Percentiles rank a stretch among this genome's conserved stretches.
These are phyloP conservation scores for Isatis lusitanica DNA, from an alignment of 441 rosid genomes.

Conservation along the genomic window DNA sequence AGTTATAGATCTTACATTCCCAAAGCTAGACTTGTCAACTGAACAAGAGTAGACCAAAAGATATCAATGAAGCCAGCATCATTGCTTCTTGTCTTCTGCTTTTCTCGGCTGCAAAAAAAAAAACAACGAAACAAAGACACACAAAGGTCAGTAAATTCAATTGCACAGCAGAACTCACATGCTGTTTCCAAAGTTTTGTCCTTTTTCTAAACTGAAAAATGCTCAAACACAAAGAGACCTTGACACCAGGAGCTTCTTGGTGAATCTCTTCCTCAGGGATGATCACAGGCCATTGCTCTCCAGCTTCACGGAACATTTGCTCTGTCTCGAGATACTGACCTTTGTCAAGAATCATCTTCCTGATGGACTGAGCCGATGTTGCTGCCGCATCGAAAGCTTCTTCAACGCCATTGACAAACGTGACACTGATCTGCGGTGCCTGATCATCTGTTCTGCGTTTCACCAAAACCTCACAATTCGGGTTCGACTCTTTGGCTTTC, in stretches of 20 bases:
- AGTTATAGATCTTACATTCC: not conserved
- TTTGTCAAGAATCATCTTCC: conserved; percentile 79
- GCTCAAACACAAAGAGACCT: conserved; percentile 44
- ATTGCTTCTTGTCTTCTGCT: conserved; percentile 63
- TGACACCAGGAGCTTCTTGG: conserved; percentile 66
- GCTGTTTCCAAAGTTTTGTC: not conserved
- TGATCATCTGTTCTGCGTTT: conserved; percentile 89
- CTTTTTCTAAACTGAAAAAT: not conserved
- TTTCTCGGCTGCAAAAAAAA: conserved; percentile 55
- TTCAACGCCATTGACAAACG: conserved; percentile 84
- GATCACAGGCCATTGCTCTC: conserved; percentile 86
- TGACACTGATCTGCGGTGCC: conserved; percentile 78
- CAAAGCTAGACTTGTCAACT: not conserved
- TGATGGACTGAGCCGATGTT: conserved; percentile 70
- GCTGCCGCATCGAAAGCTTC: conserved; percentile 75
- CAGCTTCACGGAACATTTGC: conserved; percentile 93
- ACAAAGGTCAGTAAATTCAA: not conserved
- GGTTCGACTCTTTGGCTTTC: conserved; percentile 87
- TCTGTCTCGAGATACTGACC: conserved; percentile 83
- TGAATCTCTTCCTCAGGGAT: conserved; percentile 80
- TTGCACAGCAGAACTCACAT: not conserved
- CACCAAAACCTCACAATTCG: conserved; percentile 68
- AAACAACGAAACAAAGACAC: not conserved
- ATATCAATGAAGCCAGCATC: not conserved
- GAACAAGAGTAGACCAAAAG: not conserved